Conservation (phyloP, 2,329 filamentous ascomycete genomes). For the Penicillium occitanis region DNA sequence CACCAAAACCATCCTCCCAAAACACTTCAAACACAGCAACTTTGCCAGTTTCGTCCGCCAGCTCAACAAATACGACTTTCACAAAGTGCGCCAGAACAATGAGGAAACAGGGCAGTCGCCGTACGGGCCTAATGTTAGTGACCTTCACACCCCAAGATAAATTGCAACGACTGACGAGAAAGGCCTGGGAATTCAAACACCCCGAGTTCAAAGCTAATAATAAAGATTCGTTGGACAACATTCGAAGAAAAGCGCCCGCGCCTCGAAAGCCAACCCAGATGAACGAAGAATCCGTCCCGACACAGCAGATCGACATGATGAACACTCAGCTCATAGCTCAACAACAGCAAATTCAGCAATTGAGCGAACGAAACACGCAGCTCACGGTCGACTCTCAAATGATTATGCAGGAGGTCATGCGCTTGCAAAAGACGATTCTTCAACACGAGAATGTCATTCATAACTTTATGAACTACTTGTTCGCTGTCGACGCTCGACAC, state of each 20-base stretch:
- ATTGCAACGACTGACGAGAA: constrained; percentile 15
- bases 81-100: constrained; percentile 91
- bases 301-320: constrained; percentile 84
- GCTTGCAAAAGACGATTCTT: constrained; percentile 68
- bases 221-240: constrained; percentile 95
- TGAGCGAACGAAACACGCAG: constrained; percentile 82
- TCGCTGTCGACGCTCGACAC: constrained; percentile 63
- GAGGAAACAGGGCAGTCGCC: constrained; percentile 80
- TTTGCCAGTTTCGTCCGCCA: constrained; percentile 96
- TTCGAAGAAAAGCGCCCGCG: constrained; percentile 89
- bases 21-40: constrained; percentile 99
- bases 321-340: constrained; percentile 86
- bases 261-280: constrained; percentile 70
- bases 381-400: constrained; percentile 66
- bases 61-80: constrained; percentile 96
- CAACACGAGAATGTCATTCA: constrained; percentile 72
- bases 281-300: constrained; percentile 73
- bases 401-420: constrained; percentile 63
- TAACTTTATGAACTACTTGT: constrained; percentile 67
- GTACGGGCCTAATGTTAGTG: constrained; percentile 72
- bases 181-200: constrained; percentile 97
- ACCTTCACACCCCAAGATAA: background rate
- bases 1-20: constrained; percentile 92
- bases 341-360: constrained; percentile 84
- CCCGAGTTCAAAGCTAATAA: constrained; percentile 94